phyloP scores from a whole-genome alignment of 2,329 filamentous ascomycete species.

The Phyllosticta citrichinensis region DNA sequence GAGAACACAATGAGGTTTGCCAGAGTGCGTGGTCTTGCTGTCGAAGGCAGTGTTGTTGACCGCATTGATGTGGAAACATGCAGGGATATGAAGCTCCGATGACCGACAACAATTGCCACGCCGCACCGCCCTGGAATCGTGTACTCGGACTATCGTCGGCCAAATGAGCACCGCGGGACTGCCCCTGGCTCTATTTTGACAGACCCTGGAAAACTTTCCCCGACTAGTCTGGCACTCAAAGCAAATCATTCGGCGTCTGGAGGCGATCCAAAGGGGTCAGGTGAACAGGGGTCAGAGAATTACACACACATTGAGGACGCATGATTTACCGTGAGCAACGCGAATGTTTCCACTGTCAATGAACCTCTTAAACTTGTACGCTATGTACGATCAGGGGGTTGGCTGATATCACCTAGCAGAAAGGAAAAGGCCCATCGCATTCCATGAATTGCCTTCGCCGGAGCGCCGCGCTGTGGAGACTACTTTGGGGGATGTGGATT shows the following conservation, averaged over 20 bases:
- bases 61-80: neutral
- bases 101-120: neutral
- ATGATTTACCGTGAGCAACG: neutral
- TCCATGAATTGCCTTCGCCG: constrained; percentile 2
- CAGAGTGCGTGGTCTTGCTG: neutral
- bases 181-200: neutral
- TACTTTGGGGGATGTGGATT: no score
- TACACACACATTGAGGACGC: neutral
- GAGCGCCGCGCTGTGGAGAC: constrained; percentile 5
- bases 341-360: neutral
- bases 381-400: neutral
- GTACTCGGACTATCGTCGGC: neutral
- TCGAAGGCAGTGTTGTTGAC: neutral
- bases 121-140: neutral
- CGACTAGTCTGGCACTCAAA: neutral
- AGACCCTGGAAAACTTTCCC: neutral
- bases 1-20: neutral
- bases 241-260: neutral
- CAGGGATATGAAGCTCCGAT: neutral
- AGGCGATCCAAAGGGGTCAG: neutral
- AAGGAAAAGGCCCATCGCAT: neutral
- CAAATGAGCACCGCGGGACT: neutral
- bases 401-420: neutral
- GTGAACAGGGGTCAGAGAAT: neutral
- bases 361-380: neutral